A percentile compares a stretch with the other conserved stretches of the same genome.
Conservation (phyloP, 1,139 yeast genomes). For the Meyerozyma elateridarum region DNA sequence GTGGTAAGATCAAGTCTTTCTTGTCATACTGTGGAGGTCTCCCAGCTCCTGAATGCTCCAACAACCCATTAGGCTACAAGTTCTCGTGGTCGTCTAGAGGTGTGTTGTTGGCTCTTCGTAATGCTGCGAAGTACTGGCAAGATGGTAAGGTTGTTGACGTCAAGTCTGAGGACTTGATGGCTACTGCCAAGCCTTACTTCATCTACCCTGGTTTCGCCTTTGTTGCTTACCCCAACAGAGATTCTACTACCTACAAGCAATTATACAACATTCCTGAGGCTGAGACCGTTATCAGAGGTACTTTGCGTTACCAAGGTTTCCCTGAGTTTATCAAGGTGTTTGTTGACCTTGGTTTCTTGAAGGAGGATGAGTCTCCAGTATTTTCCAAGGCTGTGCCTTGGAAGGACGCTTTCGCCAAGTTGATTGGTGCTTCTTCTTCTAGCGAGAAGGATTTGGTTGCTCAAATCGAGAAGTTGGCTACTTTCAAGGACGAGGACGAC, state of each 20-base stretch:
- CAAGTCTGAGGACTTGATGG: constrained; percentile 89
- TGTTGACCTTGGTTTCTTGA: constrained; percentile 89
- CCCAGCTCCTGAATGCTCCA: constrained; percentile 96
- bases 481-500: constrained; percentile 76
- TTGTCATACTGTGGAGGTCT: constrained; percentile 97
- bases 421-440: constrained; percentile 69
- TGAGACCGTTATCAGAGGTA: constrained; percentile 93
- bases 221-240: constrained; percentile 97
- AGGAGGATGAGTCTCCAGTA: constrained; percentile 62
- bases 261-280: constrained; percentile 95
- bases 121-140: constrained; percentile 84
- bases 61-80: constrained; percentile 97
- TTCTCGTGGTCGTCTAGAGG: constrained; percentile 99
- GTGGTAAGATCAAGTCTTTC: constrained; percentile 92
- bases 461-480: constrained; percentile 72
- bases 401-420: constrained; percentile 80
- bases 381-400: constrained; percentile 64
- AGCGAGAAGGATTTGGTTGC: constrained; percentile 69
- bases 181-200: constrained; percentile 89
- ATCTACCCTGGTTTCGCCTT: constrained; percentile 94
- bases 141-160: constrained; percentile 80
- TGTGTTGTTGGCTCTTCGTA: constrained; percentile 90
- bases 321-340: constrained; percentile 95
- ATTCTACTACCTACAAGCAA: constrained; percentile 89
- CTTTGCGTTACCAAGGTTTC: constrained; percentile 97